Evolutionary conservation across 208 protist genomes (phyloP), one percentile per base, ranked within the genome.

Genomic region (Balamuthia mandrillaris): DNA sequence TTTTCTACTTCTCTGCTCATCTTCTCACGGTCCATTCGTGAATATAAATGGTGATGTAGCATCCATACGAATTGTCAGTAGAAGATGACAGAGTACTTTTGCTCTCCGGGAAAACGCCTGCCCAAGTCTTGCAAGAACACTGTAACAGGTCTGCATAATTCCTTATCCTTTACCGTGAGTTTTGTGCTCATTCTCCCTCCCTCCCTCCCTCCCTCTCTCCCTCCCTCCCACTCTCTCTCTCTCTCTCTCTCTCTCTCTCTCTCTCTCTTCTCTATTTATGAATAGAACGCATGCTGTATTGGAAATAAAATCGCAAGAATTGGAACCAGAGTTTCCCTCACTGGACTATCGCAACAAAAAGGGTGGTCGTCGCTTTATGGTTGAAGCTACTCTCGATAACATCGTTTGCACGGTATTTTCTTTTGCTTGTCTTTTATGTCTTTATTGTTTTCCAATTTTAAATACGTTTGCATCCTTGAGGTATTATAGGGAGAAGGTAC

Each of bases 91-190:
- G 29, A 14, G 75, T 82, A 0, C 16, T 65, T 18, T 49, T 42
- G 47, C 39, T 82, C 16, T 7, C 52, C 29, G 47, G 33, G 2
- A 82, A 82, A 27, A 39, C 51, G 3, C 75, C 75, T 3, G 33
- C 75, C 39, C 75, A 82, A 49, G 33, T 82, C 27, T 29, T 82
- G 31, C 75, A 82, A n/a, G 75, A 82, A 24, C 65, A 82, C 52
- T 3, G 51, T 37, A 82, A 82, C 37, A 82, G 75, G 75, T 82
- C 45, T 6, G 0, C 5, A 5, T 1, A 3, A 1, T 2, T 2
- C 0, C 45, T 9, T n/a, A 1, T n/a, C 18, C 33, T 27, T 66
- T 16, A 21, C 12, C 12, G 31, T 10, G 0, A 45, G 4, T n/a
- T 5, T 35, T 21, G 35, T 45, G n/a, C 29, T 2, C 37, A 37